Evolutionary conservation across 148 eudicot species (phyloP).

Genomic region (Mesembryanthemum crystallinum): DNA sequence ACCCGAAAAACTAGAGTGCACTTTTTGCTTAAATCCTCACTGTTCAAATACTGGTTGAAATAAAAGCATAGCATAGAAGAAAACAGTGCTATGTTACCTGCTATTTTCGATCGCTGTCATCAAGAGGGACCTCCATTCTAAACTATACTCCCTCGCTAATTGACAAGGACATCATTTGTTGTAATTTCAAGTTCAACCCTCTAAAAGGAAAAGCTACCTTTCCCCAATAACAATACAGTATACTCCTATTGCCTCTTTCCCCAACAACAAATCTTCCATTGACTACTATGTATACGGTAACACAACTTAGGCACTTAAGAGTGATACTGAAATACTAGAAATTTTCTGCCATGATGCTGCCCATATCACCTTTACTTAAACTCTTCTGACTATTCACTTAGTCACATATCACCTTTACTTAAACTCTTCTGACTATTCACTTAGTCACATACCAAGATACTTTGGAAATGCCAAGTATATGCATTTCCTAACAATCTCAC

Average conservation of each 20-base stretch:
- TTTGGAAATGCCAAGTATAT: too few species aligned
- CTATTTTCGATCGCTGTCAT: background rate
- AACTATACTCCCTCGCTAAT: background rate
- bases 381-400: background rate
- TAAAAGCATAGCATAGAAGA: background rate
- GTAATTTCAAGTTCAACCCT: background rate
- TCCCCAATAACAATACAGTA: too few species aligned
- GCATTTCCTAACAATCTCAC: too few species aligned
- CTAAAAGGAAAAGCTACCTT: too few species aligned
- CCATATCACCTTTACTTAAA: background rate
- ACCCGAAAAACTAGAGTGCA: background rate
- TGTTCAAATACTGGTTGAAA: background rate
- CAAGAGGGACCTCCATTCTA: background rate
- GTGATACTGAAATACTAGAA: too few species aligned
- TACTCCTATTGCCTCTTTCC: too few species aligned
- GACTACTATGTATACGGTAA: too few species aligned
- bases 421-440: background rate
- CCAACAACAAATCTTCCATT: too few species aligned
- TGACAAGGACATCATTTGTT: background rate
- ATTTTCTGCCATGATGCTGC: too few species aligned
- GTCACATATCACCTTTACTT: background rate
- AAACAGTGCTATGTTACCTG: background rate
- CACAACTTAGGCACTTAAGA: too few species aligned
- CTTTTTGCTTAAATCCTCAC: background rate
- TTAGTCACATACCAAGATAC: background rate